phyloP scores from a whole-genome alignment of 1,284 basidiomycete species.

The Erythrobasidium hasegawianum region DNA sequence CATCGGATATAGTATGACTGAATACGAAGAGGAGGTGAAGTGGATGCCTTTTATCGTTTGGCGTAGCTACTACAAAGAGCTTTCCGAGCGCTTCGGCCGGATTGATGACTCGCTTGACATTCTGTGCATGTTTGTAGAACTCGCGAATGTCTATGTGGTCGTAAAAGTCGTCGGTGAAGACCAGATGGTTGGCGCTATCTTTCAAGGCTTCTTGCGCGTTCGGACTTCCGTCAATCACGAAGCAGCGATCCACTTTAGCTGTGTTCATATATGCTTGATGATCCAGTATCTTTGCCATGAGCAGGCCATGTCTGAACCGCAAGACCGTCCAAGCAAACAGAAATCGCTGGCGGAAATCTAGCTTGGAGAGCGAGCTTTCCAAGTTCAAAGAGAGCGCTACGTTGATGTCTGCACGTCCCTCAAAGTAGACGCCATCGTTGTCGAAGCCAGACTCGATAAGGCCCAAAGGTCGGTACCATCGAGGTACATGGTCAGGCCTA shows the following conservation, averaged over 20 bases:
- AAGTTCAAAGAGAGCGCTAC: slow-evolving; percentile 7
- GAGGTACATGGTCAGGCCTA: not conserved
- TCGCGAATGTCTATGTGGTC: slow-evolving; percentile 1
- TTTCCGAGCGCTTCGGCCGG: slow-evolving; percentile 15
- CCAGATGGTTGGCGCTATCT: not conserved
- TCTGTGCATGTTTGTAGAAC: slow-evolving; percentile 22
- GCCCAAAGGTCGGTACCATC: slow-evolving; percentile 21
- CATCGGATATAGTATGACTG: slow-evolving; percentile 28
- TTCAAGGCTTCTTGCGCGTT: not conserved
- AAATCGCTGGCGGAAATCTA: slow-evolving; percentile 12
- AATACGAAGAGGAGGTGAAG: not conserved
- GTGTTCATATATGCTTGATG: slow-evolving; percentile 11
- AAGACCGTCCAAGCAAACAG: slow-evolving; percentile 21
- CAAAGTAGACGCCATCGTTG: slow-evolving; percentile 13
- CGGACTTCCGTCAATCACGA: not conserved
- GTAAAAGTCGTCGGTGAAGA: not conserved
- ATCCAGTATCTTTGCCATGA: slow-evolving; percentile 9
- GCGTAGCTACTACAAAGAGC: slow-evolving; percentile 10
- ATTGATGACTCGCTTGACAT: slow-evolving; percentile 20
- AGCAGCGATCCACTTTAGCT: slow-evolving; percentile 12
- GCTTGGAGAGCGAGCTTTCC: not conserved
- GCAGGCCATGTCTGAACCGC: slow-evolving; percentile 17
- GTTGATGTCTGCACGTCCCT: slow-evolving; percentile 31
- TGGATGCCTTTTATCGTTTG: not conserved
- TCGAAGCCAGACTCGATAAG: slow-evolving; percentile 27